These are phyloP conservation scores for Phellinidium pouzarii DNA, from an alignment of 1,284 basidiomycete species.

Conservation along the genomic window DNA sequence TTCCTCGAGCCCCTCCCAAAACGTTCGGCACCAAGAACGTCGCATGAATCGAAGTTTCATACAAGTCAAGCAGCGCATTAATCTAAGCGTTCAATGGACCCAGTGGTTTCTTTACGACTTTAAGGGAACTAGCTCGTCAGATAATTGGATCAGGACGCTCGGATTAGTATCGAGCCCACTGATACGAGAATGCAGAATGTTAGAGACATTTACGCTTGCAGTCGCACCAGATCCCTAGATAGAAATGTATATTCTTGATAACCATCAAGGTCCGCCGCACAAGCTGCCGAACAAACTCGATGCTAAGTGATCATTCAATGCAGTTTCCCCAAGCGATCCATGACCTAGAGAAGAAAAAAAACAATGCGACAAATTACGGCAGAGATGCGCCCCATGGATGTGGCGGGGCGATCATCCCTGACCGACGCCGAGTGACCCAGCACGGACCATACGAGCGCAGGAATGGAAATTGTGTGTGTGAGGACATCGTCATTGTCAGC, in stretches of 20 bases:
- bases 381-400: not conserved
- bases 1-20: not conserved
- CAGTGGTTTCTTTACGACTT: not conserved
- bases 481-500: not conserved
- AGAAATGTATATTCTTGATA: not conserved
- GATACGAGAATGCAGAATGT: not conserved
- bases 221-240: not conserved
- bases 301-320: not conserved
- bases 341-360: not conserved
- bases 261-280: not conserved
- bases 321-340: not conserved
- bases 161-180: not conserved
- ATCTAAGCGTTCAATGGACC: not conserved
- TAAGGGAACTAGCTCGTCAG: not conserved
- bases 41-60: not conserved
- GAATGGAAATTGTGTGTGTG: not conserved
- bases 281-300: constrained; percentile 5
- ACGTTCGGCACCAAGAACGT: not conserved
- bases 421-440: not conserved
- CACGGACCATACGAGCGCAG: not conserved
- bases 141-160: not conserved
- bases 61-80: not conserved
- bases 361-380: not conserved
- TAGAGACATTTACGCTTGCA: not conserved
- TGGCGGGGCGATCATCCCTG: not conserved